Percentiles rank a stretch among this genome's conserved stretches.
phyloP scores from a whole-genome alignment of 1,139 yeast genomes.

The Scheffersomyces titani region DNA sequence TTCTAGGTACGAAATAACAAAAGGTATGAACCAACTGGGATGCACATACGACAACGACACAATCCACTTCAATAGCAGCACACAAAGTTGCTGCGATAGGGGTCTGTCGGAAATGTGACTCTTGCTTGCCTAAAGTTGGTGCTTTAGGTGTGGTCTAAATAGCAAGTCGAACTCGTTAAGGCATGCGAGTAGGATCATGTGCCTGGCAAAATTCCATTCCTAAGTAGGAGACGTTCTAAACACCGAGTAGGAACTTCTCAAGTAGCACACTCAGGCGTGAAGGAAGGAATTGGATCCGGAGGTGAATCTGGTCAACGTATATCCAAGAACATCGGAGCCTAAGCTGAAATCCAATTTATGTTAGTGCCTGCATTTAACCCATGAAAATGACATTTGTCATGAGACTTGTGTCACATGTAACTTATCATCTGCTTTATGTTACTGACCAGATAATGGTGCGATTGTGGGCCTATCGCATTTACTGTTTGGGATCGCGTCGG shows the following conservation, averaged over 20 bases:
- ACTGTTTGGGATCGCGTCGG: background rate
- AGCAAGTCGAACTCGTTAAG: background rate
- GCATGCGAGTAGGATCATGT: background rate
- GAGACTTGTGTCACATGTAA: background rate
- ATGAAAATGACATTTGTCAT: background rate
- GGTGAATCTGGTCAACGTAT: too few species aligned
- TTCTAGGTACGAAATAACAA: background rate
- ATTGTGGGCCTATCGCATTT: background rate
- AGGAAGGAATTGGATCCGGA: too few species aligned
- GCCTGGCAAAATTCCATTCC: too few species aligned
- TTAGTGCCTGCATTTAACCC: too few species aligned
- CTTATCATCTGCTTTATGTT: background rate
- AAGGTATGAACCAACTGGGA: background rate
- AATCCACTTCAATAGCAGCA: background rate
- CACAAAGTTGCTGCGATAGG: background rate
- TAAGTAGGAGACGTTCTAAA: too few species aligned
- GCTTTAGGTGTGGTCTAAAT: background rate
- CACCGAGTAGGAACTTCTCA: too few species aligned
- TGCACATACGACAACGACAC: background rate
- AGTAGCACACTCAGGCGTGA: too few species aligned
- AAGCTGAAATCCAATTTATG: too few species aligned
- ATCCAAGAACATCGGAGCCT: too few species aligned
- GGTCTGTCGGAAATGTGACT: background rate
- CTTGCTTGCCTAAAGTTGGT: background rate
- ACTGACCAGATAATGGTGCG: background rate